Base-by-base conservation (phyloP, 192 early-diverging fungal species). In the Oehlia diaphana region DNA sequence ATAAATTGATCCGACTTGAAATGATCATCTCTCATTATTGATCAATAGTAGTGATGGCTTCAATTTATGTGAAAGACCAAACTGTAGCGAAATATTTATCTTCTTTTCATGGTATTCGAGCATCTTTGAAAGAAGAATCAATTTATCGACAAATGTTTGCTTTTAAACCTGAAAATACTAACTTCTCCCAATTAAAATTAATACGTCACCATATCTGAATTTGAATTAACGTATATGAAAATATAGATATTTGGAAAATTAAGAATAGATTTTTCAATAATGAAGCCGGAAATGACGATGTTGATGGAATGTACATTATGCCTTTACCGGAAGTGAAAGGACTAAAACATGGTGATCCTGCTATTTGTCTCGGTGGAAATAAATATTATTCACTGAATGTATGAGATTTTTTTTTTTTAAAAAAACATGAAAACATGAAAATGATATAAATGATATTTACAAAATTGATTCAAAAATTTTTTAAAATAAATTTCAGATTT, bases 301-400 rank as follows among this genome's bases (percentile, higher is more conserved):
- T 37, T 14, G 26, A 74, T 62, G 10, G 16, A 9, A 62, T 50
- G 19, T 50, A 50, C 37, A 62, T 74, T 19, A 74, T 74, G 73
- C 50, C 73, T 50, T 61, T 74, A 33, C 13, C 47, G 14, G 33
- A 74, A 8, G n/a, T 63, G 63, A 74, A 53, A 50, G 23, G 73
- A 16, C 21, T 12, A 33, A 74, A 74, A 16, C 12, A n/a, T 31
- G 72, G 31, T 16, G 72, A 74, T 5, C 37, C 9, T n/a, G 28
- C 58, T 19, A 74, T 63, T 19, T 44, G 47, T 21, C 21, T 61
- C 2, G 73, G 73, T 35, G 58, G 73, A 8, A 74, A 33, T 37
- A 33, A 74, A 53, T 35, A 1, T 62, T 74, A 50, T 62, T 61
- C 39, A 63, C 73, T 62, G 58, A 74, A 74, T 28, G 73, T 74